phyloP scores from a whole-genome alignment of 164 flowering plant genomes.

The Akebia trifoliata region DNA sequence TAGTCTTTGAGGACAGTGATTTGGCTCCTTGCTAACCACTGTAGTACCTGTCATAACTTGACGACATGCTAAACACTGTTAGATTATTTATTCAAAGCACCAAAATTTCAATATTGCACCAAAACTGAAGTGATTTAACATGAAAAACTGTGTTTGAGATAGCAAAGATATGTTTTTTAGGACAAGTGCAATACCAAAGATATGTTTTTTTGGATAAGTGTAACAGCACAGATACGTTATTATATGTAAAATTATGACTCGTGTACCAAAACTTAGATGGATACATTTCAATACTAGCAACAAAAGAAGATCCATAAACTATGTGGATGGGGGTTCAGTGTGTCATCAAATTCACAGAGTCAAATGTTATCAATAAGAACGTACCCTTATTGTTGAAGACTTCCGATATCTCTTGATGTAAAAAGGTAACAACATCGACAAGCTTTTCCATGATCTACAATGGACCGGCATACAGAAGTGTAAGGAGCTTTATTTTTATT shows the following conservation, averaged over 20 bases:
- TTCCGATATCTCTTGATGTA: conserved; percentile 56
- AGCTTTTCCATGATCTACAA: conserved; percentile 77
- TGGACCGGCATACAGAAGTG: too few species aligned
- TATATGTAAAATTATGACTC: too few species aligned
- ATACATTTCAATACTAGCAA: background rate
- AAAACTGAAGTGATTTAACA: background rate
- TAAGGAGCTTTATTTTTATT: too few species aligned
- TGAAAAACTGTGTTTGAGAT: background rate
- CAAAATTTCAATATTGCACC: background rate
- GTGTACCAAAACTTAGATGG: too few species aligned
- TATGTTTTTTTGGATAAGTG: too few species aligned
- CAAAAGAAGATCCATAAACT: background rate
- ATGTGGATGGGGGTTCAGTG: too few species aligned
- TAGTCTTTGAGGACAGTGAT: conserved; percentile 31
- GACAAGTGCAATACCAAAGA: too few species aligned
- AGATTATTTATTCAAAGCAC: background rate
- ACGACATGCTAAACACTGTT: background rate
- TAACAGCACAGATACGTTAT: too few species aligned
- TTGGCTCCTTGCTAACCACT: conserved; percentile 14
- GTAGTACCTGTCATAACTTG: conserved; percentile 27
- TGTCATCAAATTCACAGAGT: background rate
- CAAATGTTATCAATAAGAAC: background rate
- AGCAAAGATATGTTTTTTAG: too few species aligned
- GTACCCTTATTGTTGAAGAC: conserved; percentile 51
- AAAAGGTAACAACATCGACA: conserved; percentile 56